A percentile compares a stretch with the other conserved stretches of the same genome.
Conservation (phyloP, 2,329 filamentous ascomycete species). For the Talaromyces sp. region DNA sequence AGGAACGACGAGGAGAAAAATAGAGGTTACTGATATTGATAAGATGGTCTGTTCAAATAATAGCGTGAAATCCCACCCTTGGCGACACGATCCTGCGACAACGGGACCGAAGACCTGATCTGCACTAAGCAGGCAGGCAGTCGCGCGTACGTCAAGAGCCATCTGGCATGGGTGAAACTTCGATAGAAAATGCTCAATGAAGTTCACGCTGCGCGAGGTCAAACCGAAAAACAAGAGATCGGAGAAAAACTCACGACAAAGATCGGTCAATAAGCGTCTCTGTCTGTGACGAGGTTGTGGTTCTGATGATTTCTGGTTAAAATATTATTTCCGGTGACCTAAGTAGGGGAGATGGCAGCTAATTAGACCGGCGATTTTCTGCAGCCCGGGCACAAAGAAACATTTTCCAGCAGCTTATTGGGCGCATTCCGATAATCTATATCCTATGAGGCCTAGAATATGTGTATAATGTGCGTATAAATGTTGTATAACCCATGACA, state of each 20-base stretch:
- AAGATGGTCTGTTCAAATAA: conserved; percentile 11
- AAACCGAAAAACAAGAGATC: not conserved
- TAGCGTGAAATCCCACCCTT: conserved; percentile 6
- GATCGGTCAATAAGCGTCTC: not conserved
- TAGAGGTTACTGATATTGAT: not conserved
- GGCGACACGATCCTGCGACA: not conserved
- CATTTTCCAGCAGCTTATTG: not conserved
- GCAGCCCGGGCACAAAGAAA: not conserved
- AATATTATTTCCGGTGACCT: not conserved
- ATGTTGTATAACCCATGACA: not conserved
- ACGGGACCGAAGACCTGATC: not conserved
- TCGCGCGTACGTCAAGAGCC: not conserved
- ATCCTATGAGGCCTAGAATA: not conserved
- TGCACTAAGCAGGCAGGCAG: not conserved
- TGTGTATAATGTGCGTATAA: not conserved
- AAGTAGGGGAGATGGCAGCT: not conserved
- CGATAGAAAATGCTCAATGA: not conserved
- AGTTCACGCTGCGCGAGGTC: not conserved
- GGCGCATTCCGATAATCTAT: not conserved
- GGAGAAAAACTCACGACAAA: not conserved
- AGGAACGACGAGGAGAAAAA: not conserved
- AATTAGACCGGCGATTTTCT: not conserved
- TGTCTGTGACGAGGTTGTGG: not conserved
- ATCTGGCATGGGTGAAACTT: not conserved
- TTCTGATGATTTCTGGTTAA: not conserved